These are phyloP conservation scores for Rhipidocladum racemiflorum DNA, from an alignment of 176 grass and related monocot genomes.

Conservation along the genomic window DNA sequence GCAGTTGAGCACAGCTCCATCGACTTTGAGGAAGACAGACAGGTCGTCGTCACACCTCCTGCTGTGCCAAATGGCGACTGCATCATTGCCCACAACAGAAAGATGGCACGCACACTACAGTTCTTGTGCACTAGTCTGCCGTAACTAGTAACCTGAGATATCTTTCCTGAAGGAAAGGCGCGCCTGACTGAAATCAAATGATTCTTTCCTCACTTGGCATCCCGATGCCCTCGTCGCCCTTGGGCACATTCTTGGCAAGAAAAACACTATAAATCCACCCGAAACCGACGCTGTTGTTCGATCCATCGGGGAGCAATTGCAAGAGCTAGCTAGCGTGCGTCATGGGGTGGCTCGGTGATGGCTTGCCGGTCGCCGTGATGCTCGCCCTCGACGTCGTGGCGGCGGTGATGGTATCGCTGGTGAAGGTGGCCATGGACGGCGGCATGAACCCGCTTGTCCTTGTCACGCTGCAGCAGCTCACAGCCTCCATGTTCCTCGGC, in stretches of 20 bases:
- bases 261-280: conserved; percentile 2
- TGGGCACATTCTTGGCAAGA: not conserved
- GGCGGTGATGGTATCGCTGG: conserved; percentile 58
- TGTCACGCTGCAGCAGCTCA: conserved; percentile 70
- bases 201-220: conserved; percentile 27
- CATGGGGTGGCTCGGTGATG: conserved; percentile 32
- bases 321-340: too few species aligned
- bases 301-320: too few species aligned
- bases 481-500: conserved; percentile 56
- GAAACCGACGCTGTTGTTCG: not conserved
- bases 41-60: not conserved
- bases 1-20: not conserved
- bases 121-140: conserved; percentile 10
- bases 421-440: conserved; percentile 65
- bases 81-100: conserved; percentile 30
- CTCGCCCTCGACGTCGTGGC: conserved; percentile 43
- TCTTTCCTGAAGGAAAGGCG: conserved; percentile 12
- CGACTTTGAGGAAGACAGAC: conserved; percentile 17
- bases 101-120: not conserved
- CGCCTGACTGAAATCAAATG: conserved; percentile 19
- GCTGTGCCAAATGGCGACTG: conserved; percentile 14
- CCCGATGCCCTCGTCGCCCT: not conserved
- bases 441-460: conserved; percentile 74
- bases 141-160: not conserved
- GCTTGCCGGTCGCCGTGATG: conserved; percentile 51